Evolutionary conservation across 345 rosid species (phyloP).

Genomic region (Lumnitzera racemosa): DNA sequence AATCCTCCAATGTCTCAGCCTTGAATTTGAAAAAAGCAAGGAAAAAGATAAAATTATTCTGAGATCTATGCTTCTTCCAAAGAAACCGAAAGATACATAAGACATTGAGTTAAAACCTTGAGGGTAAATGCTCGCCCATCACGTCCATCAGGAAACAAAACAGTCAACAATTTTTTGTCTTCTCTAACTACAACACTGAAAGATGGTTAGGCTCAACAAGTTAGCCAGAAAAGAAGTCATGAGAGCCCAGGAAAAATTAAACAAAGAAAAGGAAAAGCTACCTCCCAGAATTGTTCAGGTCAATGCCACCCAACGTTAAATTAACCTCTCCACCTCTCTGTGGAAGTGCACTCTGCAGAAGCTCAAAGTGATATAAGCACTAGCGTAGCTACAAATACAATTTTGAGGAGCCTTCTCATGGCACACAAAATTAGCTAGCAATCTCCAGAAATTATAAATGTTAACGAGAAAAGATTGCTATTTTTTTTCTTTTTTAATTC

Average conservation of each 20-base stretch:
- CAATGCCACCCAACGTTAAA: slow-evolving; percentile 92
- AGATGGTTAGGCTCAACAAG: slow-evolving; percentile 8
- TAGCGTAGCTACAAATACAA: too few relatives aligned
- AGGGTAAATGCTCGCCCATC: slow-evolving; percentile 99
- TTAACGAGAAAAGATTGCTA: too few relatives aligned
- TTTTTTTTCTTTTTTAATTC: too few relatives aligned
- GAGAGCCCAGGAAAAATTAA: slow-evolving; percentile 8
- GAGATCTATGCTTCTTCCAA: too few relatives aligned
- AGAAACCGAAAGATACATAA: neutral
- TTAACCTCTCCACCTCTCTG: slow-evolving; percentile 95
- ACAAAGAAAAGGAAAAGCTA: slow-evolving; percentile 18
- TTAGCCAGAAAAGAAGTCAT: slow-evolving; percentile 12
- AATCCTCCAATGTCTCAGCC: slow-evolving; percentile 96
- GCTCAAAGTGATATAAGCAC: slow-evolving; percentile 4
- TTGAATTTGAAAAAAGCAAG: slow-evolving; percentile 19
- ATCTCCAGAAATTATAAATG: too few relatives aligned
- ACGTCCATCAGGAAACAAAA: slow-evolving; percentile 97
- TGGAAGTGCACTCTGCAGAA: slow-evolving; percentile 74
- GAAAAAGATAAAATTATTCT: neutral
- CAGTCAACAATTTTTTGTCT: slow-evolving; percentile 89
- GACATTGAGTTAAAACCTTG: slow-evolving; percentile 43
- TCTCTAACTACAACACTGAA: slow-evolving; percentile 96
- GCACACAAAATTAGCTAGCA: too few relatives aligned
- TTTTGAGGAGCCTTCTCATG: too few relatives aligned
- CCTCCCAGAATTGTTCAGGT: slow-evolving; percentile 98